A percentile compares a stretch with the other conserved stretches of the same genome.
Evolutionary conservation across 495 filamentous ascomycete species (phyloP).

Genomic region (Xylaria castorea): DNA sequence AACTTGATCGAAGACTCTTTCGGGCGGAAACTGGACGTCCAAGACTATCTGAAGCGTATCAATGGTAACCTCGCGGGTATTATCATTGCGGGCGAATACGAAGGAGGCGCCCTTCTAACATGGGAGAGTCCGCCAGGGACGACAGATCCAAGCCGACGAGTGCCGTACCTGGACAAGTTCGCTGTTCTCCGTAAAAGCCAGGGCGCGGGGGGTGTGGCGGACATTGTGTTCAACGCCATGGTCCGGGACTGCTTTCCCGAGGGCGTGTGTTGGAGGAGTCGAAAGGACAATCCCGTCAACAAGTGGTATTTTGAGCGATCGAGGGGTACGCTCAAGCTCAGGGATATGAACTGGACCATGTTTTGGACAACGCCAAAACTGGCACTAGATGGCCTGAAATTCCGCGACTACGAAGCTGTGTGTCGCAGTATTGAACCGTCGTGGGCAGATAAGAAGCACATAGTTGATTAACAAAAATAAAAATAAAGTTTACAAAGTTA

Average conservation of each 20-base stretch:
- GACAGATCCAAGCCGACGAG: constrained; percentile 62
- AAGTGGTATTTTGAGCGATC: constrained; percentile 97
- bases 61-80: constrained; percentile 81
- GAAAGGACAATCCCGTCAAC: constrained; percentile 83
- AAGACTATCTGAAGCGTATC: constrained; percentile 81
- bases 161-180: constrained; percentile 98
- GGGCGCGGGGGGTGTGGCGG: constrained; percentile 89
- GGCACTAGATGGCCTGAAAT: constrained; percentile 57
- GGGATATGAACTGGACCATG: constrained; percentile 87
- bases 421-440: constrained; percentile 81
- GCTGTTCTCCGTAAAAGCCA: constrained; percentile 88
- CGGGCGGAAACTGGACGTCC: constrained; percentile 78
- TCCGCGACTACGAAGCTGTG: constrained; percentile 81
- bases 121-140: constrained; percentile 83
- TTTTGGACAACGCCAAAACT: constrained; percentile 88
- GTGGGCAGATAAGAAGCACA: constrained; percentile 76
- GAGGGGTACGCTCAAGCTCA: constrained; percentile 79
- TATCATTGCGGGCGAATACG: constrained; percentile 95
- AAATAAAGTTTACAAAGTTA: not conserved
- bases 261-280: constrained; percentile 81
- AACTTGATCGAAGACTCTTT: constrained; percentile 96
- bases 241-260: constrained; percentile 82
- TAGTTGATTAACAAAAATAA: constrained; percentile 58
- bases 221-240: constrained; percentile 96
- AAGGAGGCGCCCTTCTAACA: constrained; percentile 92